Base-by-base conservation (phyloP, 2,329 filamentous ascomycete genomes). In the Ambrosiella xylebori region DNA sequence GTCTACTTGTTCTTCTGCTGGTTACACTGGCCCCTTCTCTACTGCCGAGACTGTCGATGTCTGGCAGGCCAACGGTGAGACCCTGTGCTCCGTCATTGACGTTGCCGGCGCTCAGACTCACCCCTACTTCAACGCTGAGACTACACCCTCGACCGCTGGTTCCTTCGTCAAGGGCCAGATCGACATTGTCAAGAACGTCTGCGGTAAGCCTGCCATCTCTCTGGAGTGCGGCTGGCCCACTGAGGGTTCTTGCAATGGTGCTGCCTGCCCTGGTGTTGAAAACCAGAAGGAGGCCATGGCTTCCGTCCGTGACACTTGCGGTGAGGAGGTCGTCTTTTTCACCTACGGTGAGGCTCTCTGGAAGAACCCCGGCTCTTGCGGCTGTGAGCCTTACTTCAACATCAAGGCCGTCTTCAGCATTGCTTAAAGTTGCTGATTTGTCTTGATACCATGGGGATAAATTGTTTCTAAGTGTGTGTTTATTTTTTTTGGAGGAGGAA, bases 141-240 rank as follows among this genome's bases (percentile, higher is more conserved):
- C 84, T 63, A 67, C 71, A 27, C 79, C 89, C 61, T 66, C 71
- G 3, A 66, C 78, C 55, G 89, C 90, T 58, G 91, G 91, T 68
- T 69, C 74, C 56, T 96, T 96, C 70, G 86, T 90, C 65, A 72
- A 76, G 63, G 68, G 75, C 65, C 83, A 95, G 77, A 79, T 95
- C 63, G 73, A 80, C 52, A 75, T 86, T 63, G 82, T 95, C 62
- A 73, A 81, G 68, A 68, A 70, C 51, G 73, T 88, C 65, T 97
- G 91, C 80, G 78, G 78, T 68, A 86, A 86, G 75, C 73, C 79
- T 41, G 84, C 83, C 64, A 81, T 88, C 75, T 88, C 91, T 73
- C 77, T 94, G 64, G 91, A 97, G 82, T 86, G 85, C 59, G 91
- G 91, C 66, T 97, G 90, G 89, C 91, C 91, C 63, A 82, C 74